Base-by-base conservation (phyloP, 1,139 yeast species). In the Pichia sp. region DNA sequence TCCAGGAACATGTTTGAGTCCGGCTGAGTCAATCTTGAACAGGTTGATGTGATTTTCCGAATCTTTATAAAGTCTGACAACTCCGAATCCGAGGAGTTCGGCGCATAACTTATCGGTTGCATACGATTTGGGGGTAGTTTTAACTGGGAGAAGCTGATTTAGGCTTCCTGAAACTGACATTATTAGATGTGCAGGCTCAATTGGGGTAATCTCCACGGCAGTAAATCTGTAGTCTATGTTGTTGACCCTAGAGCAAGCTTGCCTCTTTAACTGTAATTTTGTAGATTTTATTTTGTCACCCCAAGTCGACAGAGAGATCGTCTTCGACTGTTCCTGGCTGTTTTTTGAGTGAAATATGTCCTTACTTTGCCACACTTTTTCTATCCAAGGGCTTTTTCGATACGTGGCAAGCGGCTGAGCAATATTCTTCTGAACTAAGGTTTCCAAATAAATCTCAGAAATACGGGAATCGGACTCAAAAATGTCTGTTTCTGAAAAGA, bases 11-110 rank as follows among this genome's bases (percentile, higher is more conserved):
- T 58, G 49, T 3, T 56, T 58, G 13, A 48, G 45, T 3, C 55
- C 62, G 4, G 55, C 44, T 19, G 44, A 31, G 21, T 50, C 51
- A 12, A 56, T 53, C 34, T 60, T 61, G 18, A 55, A 22, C 45
- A 58, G 6, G 53, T 52, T 51, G 7, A 53, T 28, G 13, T 51
- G 52, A 22, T 58, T 56, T 8, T 69, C 74, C 45, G 72, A 74
- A 55, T 79, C 85, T 54, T 85, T 73, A 65, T 74, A 88, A n/a
- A 88, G 68, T 50, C 87, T 74, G 12, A 88, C 79, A 8, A 85
- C 80, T 0, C 96, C 96, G 52, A 80, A 72, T 0, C 96, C 96
- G 52, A 87, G 63, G 62, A 82, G 78, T 51, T 71, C 72, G 12
- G 85, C 86, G 59, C 71, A 76, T 26, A 84, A 66, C 2, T 83